Base-by-base conservation (phyloP, 75 land plant genomes). In the Larix kaempferi region DNA sequence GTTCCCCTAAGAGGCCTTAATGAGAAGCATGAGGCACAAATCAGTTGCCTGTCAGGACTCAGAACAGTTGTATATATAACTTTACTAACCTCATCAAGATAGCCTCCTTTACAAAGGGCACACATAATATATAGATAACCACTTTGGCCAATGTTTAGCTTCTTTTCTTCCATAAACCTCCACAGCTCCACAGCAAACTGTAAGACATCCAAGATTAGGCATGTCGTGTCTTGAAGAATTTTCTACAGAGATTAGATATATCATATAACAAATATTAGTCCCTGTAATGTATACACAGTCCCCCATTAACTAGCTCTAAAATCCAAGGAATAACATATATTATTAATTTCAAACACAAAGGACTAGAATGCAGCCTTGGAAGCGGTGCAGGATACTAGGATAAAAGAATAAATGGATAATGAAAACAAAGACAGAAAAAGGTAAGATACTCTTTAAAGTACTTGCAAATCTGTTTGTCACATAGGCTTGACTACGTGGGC, bases 141-240 rank as follows among this genome's bases (percentile, higher is more conserved):
- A 75, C 59, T 76, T 19, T 76, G 71, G 44, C 81, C 77, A 57
- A 86, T 60, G 56, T 44, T 37, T 73, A 90, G 60, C 4, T 79
- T 83, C 56, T 81, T 88, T 78, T 83, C 81, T 62, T 90, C 84
- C 90, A 90, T 87, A 55, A 81, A 25, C 61, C 80, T 92, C 88
- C 86, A 90, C 3, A 86, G 82, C 79, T 90, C 90, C 90, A 90
- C 79, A 64, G 83, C 90, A 87, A 90, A 90, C 95, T 92, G 86
- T 59, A 79, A 12, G 56, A 73, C 72, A 39, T 37, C 37, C 17
- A 67, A 44, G n/a, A 33, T 67, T 35, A 67, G 52, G 49, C 23
- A 67, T 2, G 7, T 67, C 12, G 21, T 66, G 49, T 35, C 49
- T 27, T 37, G 22, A 14, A 66, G 44, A 5, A 66, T 19, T 37